Conservation (phyloP, 2,329 filamentous ascomycete genomes). For the Epichloe typhina region DNA sequence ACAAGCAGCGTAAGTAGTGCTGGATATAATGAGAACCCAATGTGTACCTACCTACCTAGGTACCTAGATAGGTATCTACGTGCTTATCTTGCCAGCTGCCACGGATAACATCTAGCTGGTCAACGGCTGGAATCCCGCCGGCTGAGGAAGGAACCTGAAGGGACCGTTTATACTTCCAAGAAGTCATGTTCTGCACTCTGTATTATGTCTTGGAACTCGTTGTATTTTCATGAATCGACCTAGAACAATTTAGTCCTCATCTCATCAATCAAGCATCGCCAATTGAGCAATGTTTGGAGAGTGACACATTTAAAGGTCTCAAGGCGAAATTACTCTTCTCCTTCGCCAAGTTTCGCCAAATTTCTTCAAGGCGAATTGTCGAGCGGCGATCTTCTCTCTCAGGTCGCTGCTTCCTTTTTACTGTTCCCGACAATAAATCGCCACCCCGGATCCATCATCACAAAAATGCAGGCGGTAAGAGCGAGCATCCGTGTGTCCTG, state of each 20-base stretch:
- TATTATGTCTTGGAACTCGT: too few species aligned
- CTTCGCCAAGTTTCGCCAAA: neutral
- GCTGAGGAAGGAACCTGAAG: neutral
- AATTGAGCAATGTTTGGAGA: neutral
- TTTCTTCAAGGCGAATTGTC: neutral
- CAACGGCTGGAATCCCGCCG: neutral
- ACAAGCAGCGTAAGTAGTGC: too few species aligned
- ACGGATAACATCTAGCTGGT: neutral
- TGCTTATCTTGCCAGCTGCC: neutral
- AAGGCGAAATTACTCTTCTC: neutral
- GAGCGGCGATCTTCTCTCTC: neutral
- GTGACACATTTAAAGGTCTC: neutral
- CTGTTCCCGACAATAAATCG: neutral
- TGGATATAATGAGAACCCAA: too few species aligned
- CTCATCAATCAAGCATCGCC: neutral
- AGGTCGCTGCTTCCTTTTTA: conserved; percentile 5
- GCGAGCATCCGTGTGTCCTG: conserved; percentile 2
- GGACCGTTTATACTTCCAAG: neutral
- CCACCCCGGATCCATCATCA: neutral
- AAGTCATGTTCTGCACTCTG: neutral
- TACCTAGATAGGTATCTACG: neutral
- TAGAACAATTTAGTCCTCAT: neutral
- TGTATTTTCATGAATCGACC: neutral
- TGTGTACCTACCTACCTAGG: conserved; percentile 1
- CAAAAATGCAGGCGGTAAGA: conserved; percentile 5